Evolutionary conservation across 2,329 filamentous ascomycete species (phyloP).

Genomic region (Diplocarpon mali): DNA sequence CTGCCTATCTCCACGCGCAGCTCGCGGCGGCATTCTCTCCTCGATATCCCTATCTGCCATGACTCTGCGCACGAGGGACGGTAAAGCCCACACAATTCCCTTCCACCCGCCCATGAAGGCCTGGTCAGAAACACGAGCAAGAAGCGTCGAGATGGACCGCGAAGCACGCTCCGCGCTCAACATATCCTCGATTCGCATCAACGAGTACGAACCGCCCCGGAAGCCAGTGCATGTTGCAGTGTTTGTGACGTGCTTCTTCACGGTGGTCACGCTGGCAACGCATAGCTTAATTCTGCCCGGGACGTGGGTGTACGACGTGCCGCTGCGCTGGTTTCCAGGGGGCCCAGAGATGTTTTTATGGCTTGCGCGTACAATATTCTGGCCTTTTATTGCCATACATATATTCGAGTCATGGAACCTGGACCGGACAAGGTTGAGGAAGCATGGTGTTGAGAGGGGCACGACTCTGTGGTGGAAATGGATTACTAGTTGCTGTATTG

Average conservation of each 20-base stretch:
- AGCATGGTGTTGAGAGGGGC: conserved; percentile 37
- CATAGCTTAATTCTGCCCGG: conserved; percentile 40
- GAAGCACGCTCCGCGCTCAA: conserved; percentile 48
- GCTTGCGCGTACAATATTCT: conserved; percentile 47
- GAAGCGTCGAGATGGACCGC: conserved; percentile 63
- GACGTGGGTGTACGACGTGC: conserved; percentile 36
- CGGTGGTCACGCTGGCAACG: conserved; percentile 38
- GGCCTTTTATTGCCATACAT: conserved; percentile 54
- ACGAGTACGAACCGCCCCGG: conserved; percentile 28
- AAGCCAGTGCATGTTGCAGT: conserved; percentile 36
- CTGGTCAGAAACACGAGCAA: conserved; percentile 55
- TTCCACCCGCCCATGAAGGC: conserved; percentile 61
- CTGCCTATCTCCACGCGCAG: conserved; percentile 41
- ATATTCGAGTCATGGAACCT: conserved; percentile 47
- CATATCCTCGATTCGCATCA: conserved; percentile 34
- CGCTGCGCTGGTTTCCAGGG: conserved; percentile 42
- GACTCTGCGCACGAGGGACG: conserved; percentile 43
- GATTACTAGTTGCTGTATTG: conserved; percentile 40
- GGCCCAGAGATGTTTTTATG: conserved; percentile 47
- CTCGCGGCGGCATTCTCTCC: conserved; percentile 47
- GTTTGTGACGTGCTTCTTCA: conserved; percentile 43
- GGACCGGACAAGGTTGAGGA: conserved; percentile 35
- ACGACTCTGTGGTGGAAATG: conserved; percentile 41
- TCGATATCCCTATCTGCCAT: conserved; percentile 56
- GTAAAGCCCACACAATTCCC: conserved; percentile 40